phyloP scores from a whole-genome alignment of 1,284 basidiomycete genomes.

The Cystobasidium slooffiae region DNA sequence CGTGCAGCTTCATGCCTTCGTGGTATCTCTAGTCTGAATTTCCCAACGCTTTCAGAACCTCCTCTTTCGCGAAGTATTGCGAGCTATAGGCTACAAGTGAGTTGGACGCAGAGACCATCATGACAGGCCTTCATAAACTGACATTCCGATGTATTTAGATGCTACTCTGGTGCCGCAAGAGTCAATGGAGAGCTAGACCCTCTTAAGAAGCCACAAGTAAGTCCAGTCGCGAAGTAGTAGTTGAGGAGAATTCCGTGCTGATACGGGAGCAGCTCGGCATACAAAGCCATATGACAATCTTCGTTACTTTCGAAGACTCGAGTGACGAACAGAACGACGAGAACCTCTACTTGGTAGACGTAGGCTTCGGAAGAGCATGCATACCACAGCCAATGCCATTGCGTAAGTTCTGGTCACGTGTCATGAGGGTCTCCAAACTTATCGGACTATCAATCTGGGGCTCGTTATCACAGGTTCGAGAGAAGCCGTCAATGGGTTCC shows the following conservation, averaged over 20 bases:
- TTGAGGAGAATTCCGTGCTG: background rate
- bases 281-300: slow-evolving; percentile 30
- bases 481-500: slow-evolving; percentile 10
- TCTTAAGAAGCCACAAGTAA: slow-evolving; percentile 15
- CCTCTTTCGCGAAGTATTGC: slow-evolving; percentile 33
- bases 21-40: background rate
- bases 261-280: slow-evolving; percentile 1
- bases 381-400: slow-evolving; percentile 27
- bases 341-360: slow-evolving; percentile 33
- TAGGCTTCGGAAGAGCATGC: slow-evolving; percentile 26
- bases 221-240: background rate
- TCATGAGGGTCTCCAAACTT: background rate
- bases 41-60: background rate
- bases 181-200: slow-evolving; percentile 16
- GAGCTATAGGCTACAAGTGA: slow-evolving; percentile 34
- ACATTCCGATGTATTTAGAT: background rate
- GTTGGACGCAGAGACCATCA: background rate
- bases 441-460: background rate
- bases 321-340: slow-evolving; percentile 21
- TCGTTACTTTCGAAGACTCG: slow-evolving; percentile 27
- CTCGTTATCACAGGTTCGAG: slow-evolving; percentile 1
- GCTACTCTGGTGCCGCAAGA: slow-evolving; percentile 27
- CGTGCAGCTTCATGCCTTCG: background rate
- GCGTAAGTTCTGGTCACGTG: slow-evolving; percentile 1
- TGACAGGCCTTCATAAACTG: background rate